Evolutionary conservation across 2,329 filamentous ascomycete species (phyloP).

Genomic region (Aspergillus costaricaensis): DNA sequence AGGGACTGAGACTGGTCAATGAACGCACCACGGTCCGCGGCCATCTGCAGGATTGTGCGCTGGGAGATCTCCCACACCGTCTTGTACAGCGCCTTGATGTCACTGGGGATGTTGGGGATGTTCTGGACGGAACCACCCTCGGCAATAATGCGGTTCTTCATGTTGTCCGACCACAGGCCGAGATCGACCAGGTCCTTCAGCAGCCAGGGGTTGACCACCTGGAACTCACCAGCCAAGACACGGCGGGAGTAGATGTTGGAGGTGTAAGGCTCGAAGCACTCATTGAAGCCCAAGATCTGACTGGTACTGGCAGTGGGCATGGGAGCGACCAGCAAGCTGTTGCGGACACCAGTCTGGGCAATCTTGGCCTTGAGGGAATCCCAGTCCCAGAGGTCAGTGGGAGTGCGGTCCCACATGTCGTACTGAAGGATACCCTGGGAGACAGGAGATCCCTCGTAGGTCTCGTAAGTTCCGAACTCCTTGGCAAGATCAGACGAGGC

Average conservation of each 20-base stretch:
- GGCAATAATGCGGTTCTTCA: constrained; percentile 99
- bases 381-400: constrained; percentile 97
- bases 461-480: constrained; percentile 79
- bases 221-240: constrained; percentile 97
- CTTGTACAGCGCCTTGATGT: constrained; percentile 98
- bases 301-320: constrained; percentile 98
- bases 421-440: constrained; percentile 96
- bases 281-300: constrained; percentile 98
- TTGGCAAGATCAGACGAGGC: constrained; percentile 85
- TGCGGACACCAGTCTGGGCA: constrained; percentile 88
- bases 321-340: constrained; percentile 90
- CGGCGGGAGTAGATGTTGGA: constrained; percentile 99
- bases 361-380: constrained; percentile 83
- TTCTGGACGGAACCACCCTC: constrained; percentile 95
- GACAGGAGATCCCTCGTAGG: constrained; percentile 89
- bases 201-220: constrained; percentile 98
- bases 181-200: constrained; percentile 97
- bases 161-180: constrained; percentile 97
- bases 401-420: constrained; percentile 97
- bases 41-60: constrained; percentile 94
- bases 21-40: constrained; percentile 95
- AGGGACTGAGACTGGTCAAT: constrained; percentile 99
- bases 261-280: constrained; percentile 99
- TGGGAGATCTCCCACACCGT: constrained; percentile 99
- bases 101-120: constrained; percentile 92